Percentiles rank a stretch among this genome's conserved stretches.
Evolutionary conservation across 805 yeast species (phyloP).

Genomic region (Teunomyces aglyptinius): DNA sequence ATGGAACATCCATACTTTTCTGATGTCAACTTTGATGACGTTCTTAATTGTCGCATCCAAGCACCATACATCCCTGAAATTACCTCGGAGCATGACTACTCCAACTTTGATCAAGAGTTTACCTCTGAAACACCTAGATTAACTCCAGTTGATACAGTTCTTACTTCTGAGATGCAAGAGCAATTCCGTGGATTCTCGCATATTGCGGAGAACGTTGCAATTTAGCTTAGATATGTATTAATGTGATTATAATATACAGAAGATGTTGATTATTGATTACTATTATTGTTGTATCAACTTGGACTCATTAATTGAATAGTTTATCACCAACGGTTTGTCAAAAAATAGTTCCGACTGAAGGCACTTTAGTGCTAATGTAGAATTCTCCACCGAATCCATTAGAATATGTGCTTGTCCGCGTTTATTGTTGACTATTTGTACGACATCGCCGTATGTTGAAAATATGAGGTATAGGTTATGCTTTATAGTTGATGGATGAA

Average conservation of each 20-base stretch:
- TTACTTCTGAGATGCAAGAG: constrained; percentile 87
- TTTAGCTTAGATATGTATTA: constrained; percentile 15
- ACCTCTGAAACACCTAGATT: constrained; percentile 91
- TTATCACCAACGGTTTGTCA: constrained; percentile 48
- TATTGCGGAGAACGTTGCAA: constrained; percentile 58
- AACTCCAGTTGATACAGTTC: constrained; percentile 88
- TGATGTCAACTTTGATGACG: constrained; percentile 87
- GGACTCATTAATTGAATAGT: constrained; percentile 32
- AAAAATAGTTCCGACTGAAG: constrained; percentile 51
- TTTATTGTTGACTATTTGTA: constrained; percentile 47
- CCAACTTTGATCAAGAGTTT: constrained; percentile 92
- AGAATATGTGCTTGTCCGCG: constrained; percentile 71
- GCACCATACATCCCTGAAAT: constrained; percentile 93
- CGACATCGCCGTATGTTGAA: constrained; percentile 63
- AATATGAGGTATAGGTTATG: constrained; percentile 58
- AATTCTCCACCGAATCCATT: constrained; percentile 47
- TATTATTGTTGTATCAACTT: constrained; percentile 11
- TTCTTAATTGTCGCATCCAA: constrained; percentile 63
- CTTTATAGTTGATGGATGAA: constrained; percentile 43
- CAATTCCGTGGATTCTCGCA: constrained; percentile 97
- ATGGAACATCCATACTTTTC: constrained; percentile 94
- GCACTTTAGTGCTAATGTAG: constrained; percentile 49
- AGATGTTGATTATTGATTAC: neutral
- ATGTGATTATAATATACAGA: neutral
- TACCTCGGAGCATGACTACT: constrained; percentile 82